Conservation (phyloP, 1,139 yeast species). For the Blastobotrys serpentis region DNA sequence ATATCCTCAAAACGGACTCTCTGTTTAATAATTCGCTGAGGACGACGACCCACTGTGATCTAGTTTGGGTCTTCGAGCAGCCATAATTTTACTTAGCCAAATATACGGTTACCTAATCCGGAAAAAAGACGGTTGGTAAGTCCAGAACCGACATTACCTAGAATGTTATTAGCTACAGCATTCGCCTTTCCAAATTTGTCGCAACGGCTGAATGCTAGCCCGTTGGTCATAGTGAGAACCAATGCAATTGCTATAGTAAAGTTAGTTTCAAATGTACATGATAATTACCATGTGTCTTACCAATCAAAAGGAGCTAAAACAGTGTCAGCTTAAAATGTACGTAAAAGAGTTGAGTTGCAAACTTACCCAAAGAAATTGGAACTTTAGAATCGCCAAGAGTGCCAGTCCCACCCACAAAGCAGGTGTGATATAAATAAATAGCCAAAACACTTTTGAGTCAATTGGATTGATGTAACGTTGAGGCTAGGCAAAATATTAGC, state of each 20-base stretch:
- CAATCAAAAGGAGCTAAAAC: slow-evolving; percentile 33
- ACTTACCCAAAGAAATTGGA: slow-evolving; percentile 67
- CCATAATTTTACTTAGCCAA: slow-evolving; percentile 11
- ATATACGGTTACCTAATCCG: slow-evolving; percentile 22
- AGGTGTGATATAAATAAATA: slow-evolving; percentile 71
- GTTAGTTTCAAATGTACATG: slow-evolving; percentile 8
- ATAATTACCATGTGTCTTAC: slow-evolving; percentile 6
- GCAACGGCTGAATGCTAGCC: slow-evolving; percentile 86
- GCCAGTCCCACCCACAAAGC: slow-evolving; percentile 72
- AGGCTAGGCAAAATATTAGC: slow-evolving; percentile 42
- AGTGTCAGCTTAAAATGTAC: not conserved
- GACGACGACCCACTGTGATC: too few species aligned
- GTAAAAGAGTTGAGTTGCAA: not conserved
- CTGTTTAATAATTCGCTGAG: too few species aligned
- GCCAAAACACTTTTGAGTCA: slow-evolving; percentile 88
- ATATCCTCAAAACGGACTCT: too few species aligned
- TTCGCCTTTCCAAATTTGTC: slow-evolving; percentile 89
- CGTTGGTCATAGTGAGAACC: slow-evolving; percentile 72
- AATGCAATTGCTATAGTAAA: slow-evolving; percentile 50
- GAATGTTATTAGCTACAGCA: slow-evolving; percentile 48
- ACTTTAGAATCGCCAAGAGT: slow-evolving; percentile 69
- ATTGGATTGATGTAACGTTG: slow-evolving; percentile 82
- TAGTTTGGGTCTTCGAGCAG: too few species aligned
- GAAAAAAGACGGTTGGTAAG: slow-evolving; percentile 23
- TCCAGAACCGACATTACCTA: slow-evolving; percentile 37